These are phyloP conservation scores for Leptomonas seymouri DNA, from an alignment of 208 protist genomes.

Conservation along the genomic window DNA sequence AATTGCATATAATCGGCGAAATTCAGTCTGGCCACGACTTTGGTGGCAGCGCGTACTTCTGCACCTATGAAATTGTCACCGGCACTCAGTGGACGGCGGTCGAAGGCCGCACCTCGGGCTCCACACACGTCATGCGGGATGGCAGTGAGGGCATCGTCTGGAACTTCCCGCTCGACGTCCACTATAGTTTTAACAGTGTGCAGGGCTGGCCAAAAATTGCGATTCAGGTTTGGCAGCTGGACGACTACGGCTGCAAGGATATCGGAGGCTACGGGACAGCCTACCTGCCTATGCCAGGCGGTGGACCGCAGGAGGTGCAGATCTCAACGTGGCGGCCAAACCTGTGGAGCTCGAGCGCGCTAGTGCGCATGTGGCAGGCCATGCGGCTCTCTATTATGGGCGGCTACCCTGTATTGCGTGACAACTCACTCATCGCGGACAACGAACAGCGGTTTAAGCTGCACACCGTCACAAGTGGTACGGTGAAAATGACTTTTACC, in stretches of 20 bases:
- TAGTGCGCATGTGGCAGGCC: slow-evolving; percentile 61
- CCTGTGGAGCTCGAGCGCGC: slow-evolving; percentile 73
- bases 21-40: slow-evolving; percentile 71
- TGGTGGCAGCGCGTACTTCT: slow-evolving; percentile 69
- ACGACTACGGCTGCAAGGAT: slow-evolving; percentile 86
- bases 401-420: slow-evolving; percentile 78
- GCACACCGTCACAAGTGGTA: slow-evolving; percentile 77
- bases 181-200: slow-evolving; percentile 72
- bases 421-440: slow-evolving; percentile 81
- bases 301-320: slow-evolving; percentile 61
- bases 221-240: slow-evolving; percentile 89
- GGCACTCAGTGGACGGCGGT: slow-evolving; percentile 77
- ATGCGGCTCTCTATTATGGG: slow-evolving; percentile 74
- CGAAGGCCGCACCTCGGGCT: slow-evolving; percentile 72
- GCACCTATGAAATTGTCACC: slow-evolving; percentile 78
- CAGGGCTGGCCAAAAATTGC: slow-evolving; percentile 91
- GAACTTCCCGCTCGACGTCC: slow-evolving; percentile 87
- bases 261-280: slow-evolving; percentile 86
- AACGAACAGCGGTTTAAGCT: slow-evolving; percentile 87
- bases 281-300: slow-evolving; percentile 72
- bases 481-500: slow-evolving; percentile 68
- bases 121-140: slow-evolving; percentile 83
- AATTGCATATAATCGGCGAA: slow-evolving; percentile 90
- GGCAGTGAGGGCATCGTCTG: slow-evolving; percentile 56
- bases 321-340: slow-evolving; percentile 79